Evolutionary conservation across 2,329 filamentous ascomycete genomes (phyloP).

Genomic region (Onygenales sp.): DNA sequence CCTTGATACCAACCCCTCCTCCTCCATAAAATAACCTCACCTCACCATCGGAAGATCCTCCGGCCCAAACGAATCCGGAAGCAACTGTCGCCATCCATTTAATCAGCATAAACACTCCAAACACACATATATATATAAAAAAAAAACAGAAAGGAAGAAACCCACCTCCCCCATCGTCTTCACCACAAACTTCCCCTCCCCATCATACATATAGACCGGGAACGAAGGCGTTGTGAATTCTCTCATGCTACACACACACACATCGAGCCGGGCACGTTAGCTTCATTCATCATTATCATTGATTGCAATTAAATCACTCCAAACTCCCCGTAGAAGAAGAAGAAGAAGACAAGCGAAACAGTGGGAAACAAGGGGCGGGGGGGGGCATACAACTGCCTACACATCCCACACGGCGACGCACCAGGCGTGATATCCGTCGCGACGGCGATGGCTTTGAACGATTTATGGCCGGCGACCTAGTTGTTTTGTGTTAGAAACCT

Average conservation of each 20-base stretch:
- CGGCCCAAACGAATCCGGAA: constrained; percentile 61
- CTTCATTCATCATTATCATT: not conserved
- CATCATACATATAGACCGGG: constrained; percentile 90
- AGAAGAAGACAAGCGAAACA: not conserved
- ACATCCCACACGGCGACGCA: constrained; percentile 82
- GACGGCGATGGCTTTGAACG: constrained; percentile 74
- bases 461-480: constrained; percentile 34
- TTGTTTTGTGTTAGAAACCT: too few relatives aligned
- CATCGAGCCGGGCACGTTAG: not conserved
- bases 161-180: constrained; percentile 31
- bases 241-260: constrained; percentile 43
- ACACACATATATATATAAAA: not conserved
- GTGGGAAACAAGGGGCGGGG: too few relatives aligned
- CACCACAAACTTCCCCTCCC: constrained; percentile 52
- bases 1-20: too few relatives aligned
- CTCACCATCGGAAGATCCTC: constrained; percentile 45
- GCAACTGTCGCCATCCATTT: constrained; percentile 37
- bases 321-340: too few relatives aligned
- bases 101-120: not conserved
- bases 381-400: constrained; percentile 65
- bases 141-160: constrained; percentile 1
- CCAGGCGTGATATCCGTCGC: constrained; percentile 66
- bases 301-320: not conserved
- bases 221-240: constrained; percentile 62
- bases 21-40: too few relatives aligned